Percentiles rank a stretch among this genome's conserved stretches.
Evolutionary conservation across 2,329 filamentous ascomycete genomes (phyloP).

Genomic region (Chrysoporthe deuterocubensis): DNA sequence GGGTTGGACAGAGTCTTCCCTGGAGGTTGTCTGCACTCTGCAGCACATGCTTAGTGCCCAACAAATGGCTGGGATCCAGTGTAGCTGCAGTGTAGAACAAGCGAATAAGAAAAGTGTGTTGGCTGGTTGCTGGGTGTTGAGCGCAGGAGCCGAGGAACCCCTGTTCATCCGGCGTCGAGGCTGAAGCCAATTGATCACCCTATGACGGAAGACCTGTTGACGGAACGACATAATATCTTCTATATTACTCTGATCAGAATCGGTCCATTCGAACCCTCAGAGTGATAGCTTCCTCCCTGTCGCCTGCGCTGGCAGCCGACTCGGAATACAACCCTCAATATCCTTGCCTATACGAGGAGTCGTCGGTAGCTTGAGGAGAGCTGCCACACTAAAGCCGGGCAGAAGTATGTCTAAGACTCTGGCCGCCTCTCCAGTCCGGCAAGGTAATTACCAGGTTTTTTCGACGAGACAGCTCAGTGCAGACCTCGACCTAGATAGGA

Average conservation of each 20-base stretch:
- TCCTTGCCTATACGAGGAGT: conserved; percentile 18
- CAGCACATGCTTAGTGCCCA: conserved; percentile 1
- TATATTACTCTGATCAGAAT: too few relatives aligned
- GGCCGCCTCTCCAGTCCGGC: background rate
- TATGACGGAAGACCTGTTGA: conserved; percentile 18
- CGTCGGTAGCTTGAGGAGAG: background rate
- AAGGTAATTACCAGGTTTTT: background rate
- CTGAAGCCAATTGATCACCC: conserved; percentile 18
- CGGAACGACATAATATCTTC: background rate
- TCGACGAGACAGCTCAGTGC: background rate
- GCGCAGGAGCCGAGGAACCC: conserved; percentile 12
- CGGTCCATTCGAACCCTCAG: background rate
- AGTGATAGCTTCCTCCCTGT: conserved; percentile 8
- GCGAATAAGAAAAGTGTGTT: conserved; percentile 16
- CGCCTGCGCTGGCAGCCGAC: background rate
- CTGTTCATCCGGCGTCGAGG: conserved; percentile 22
- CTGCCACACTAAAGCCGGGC: conserved; percentile 10
- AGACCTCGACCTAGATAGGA: background rate
- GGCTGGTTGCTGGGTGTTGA: conserved; percentile 21
- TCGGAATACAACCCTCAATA: background rate
- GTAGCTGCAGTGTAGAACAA: conserved; percentile 7
- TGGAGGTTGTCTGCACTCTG: background rate
- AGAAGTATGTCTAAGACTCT: background rate
- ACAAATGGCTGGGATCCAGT: conserved; percentile 20
- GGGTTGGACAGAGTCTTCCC: background rate